A percentile compares a stretch with the other conserved stretches of the same genome.
phyloP scores from a whole-genome alignment of 495 filamentous ascomycete genomes.

The Lophiostoma macrostomum region DNA sequence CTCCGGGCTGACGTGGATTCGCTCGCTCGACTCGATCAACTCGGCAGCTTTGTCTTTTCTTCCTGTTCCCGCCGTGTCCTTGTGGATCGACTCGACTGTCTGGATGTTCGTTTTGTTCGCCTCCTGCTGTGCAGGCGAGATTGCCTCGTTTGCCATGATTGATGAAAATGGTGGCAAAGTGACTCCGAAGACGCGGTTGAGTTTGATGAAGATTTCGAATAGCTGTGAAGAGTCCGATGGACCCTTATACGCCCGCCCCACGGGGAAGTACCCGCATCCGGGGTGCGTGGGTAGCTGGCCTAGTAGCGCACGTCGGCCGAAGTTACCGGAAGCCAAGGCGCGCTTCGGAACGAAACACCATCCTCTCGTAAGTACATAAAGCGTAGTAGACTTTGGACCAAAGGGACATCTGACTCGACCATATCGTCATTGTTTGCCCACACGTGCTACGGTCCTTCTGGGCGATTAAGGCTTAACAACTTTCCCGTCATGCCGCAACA shows the following conservation, averaged over 20 bases:
- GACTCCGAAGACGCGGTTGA: too few species aligned
- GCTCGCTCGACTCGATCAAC: slow-evolving; percentile 12
- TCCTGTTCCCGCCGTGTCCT: slow-evolving; percentile 15
- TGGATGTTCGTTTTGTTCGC: slow-evolving; percentile 39
- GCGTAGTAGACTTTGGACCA: too few species aligned
- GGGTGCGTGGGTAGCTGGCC: neutral
- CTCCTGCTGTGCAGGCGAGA: slow-evolving; percentile 5
- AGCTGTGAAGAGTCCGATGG: too few species aligned
- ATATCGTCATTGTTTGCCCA: too few species aligned
- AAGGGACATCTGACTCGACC: too few species aligned
- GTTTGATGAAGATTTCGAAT: too few species aligned
- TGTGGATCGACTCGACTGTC: slow-evolving; percentile 42
- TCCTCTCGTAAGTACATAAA: too few species aligned
- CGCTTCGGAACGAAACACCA: neutral
- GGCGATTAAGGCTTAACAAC: too few species aligned
- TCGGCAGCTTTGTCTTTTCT: slow-evolving; percentile 43
- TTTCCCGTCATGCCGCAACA: slow-evolving; percentile 53
- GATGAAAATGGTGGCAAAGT: neutral
- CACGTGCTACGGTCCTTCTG: too few species aligned
- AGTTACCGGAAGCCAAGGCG: slow-evolving; percentile 12
- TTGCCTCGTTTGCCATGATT: slow-evolving; percentile 2
- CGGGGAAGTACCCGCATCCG: too few species aligned
- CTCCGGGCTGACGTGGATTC: slow-evolving; percentile 42
- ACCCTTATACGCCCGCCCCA: too few species aligned
- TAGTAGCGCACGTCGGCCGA: slow-evolving; percentile 26